Conservation (phyloP, 495 filamentous ascomycete species). For the Tirmania nivea region DNA sequence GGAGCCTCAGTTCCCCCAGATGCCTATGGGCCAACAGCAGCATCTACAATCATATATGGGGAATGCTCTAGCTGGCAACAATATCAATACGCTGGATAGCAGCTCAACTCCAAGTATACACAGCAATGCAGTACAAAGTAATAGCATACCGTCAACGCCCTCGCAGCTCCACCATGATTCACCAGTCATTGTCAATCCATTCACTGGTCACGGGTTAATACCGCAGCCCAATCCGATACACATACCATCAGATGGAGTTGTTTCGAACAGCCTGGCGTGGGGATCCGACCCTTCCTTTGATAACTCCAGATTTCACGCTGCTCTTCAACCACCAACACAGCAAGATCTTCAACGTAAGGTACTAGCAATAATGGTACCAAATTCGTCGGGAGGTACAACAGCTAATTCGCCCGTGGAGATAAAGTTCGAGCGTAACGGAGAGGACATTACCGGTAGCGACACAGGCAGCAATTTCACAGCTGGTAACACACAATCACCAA, state of each 20-base stretch:
- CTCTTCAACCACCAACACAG: constrained; percentile 8
- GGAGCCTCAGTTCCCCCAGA: not conserved
- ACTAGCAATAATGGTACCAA: constrained; percentile 14
- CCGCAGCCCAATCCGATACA: constrained; percentile 8
- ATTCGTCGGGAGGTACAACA: constrained; percentile 12
- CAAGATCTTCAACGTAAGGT: constrained; percentile 16
- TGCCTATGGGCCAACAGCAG: constrained; percentile 5
- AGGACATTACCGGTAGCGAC: constrained; percentile 13
- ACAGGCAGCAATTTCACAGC: constrained; percentile 12
- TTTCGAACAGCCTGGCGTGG: constrained; percentile 13
- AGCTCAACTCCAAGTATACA: too few species aligned
- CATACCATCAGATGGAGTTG: constrained; percentile 5
- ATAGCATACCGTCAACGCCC: not conserved
- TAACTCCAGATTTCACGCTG: constrained; percentile 18
- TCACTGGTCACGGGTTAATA: constrained; percentile 11
- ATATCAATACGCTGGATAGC: too few species aligned
- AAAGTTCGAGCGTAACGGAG: constrained; percentile 15
- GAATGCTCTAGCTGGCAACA: too few species aligned
- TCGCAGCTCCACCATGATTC: constrained; percentile 4
- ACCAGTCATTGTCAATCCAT: constrained; percentile 16
- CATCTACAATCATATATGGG: too few species aligned
- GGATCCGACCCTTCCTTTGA: constrained; percentile 19
- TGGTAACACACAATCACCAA: constrained; percentile 13
- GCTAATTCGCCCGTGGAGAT: constrained; percentile 19
- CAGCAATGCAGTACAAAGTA: too few species aligned